Percentiles rank a stretch among this genome's conserved stretches.
Evolutionary conservation across 1,284 basidiomycete genomes (phyloP).

Genomic region (Melampsora occidentalis): DNA sequence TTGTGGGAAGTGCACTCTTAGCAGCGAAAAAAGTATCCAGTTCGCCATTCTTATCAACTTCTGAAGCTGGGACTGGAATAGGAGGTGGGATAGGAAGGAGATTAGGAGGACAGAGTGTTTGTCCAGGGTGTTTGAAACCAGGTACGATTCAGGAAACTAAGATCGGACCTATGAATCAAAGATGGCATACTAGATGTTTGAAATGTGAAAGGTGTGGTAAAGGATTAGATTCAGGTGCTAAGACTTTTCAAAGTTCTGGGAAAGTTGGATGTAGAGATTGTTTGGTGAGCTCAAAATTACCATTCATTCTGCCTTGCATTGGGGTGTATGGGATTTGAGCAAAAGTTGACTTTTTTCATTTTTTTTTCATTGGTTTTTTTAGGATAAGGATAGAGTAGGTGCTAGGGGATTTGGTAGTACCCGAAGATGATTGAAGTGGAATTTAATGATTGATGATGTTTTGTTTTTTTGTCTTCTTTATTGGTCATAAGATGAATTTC

Average conservation of each 20-base stretch:
- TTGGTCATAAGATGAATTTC: too few species aligned
- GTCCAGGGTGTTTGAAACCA: conserved; percentile 39
- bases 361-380: not conserved
- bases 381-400: not conserved
- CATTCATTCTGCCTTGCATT: too few species aligned
- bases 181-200: conserved; percentile 38
- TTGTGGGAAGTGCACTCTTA: conserved; percentile 11
- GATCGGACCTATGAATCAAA: conserved; percentile 25
- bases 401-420: not conserved
- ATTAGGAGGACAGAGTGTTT: conserved; percentile 36
- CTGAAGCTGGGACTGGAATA: not conserved
- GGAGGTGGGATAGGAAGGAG: not conserved
- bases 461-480: not conserved
- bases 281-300: conserved; percentile 10
- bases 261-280: conserved; percentile 39
- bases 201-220: conserved; percentile 35
- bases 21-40: conserved; percentile 33
- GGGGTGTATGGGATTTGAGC: too few species aligned
- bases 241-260: conserved; percentile 16
- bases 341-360: not conserved
- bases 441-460: not conserved
- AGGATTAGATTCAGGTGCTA: conserved; percentile 34
- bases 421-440: not conserved
- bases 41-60: conserved; percentile 19
- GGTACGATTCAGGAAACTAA: conserved; percentile 39